phyloP scores from a whole-genome alignment of 495 filamentous ascomycete species.

The Podospora pseudoanserina region DNA sequence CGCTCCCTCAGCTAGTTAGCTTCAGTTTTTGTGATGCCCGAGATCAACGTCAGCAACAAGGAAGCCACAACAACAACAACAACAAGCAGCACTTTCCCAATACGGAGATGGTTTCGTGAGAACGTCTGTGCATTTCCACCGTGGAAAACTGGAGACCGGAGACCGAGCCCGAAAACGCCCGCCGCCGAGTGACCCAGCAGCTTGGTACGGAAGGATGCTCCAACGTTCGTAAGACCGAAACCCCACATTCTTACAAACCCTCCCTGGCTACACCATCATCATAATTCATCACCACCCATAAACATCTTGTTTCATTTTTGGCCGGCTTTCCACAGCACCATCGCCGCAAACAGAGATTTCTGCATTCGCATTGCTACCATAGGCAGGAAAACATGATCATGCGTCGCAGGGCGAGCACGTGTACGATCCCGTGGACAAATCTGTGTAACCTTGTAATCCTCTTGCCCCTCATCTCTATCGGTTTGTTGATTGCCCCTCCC shows the following conservation, averaged over 20 bases:
- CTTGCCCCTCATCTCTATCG: neutral
- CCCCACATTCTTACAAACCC: neutral
- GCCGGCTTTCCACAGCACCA: neutral
- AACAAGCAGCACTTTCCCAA: neutral
- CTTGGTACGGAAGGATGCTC: constrained; percentile 17
- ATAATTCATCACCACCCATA: neutral
- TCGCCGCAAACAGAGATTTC: neutral
- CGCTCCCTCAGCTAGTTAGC: too few species aligned
- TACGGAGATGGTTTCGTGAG: neutral
- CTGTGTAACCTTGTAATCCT: neutral
- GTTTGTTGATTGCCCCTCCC: too few species aligned
- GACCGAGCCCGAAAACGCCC: neutral
- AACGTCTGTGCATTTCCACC: neutral
- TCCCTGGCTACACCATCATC: neutral
- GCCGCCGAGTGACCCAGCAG: constrained; percentile 17
- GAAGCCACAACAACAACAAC: neutral
- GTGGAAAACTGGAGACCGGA: neutral
- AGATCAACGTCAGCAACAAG: neutral
- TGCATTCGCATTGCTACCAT: neutral
- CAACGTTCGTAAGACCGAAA: constrained; percentile 4
- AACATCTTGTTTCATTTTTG: neutral
- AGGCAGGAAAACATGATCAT: neutral
- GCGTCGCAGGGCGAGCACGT: neutral
- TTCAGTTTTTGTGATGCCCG: neutral
- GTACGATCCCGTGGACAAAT: neutral